Percentiles rank a stretch among this genome's conserved stretches.
phyloP scores from a whole-genome alignment of 495 filamentous ascomycete species.

The Annulohypoxylon moriforme region DNA sequence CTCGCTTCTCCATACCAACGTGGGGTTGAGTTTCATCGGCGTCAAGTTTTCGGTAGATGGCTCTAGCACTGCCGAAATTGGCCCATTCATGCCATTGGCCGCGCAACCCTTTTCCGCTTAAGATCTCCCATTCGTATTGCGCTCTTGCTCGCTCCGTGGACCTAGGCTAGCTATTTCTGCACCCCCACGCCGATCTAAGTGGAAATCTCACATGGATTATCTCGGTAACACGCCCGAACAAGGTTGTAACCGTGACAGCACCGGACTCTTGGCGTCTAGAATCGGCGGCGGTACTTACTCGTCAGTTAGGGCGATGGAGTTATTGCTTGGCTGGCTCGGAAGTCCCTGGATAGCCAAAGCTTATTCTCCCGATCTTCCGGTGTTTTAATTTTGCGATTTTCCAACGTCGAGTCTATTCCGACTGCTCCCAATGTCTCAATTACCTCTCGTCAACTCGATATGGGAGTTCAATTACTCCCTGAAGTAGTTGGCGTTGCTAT shows the following conservation, averaged over 20 bases:
- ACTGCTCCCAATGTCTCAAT: slow-evolving; percentile 27
- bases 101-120: neutral
- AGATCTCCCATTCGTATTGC: slow-evolving; percentile 13
- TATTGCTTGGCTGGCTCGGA: slow-evolving; percentile 11
- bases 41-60: slow-evolving; percentile 23
- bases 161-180: neutral
- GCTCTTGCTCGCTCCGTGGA: slow-evolving; percentile 7
- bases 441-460: slow-evolving; percentile 36
- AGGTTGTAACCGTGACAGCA: slow-evolving; percentile 37
- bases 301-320: slow-evolving; percentile 16
- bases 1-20: neutral
- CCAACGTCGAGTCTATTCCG: slow-evolving; percentile 15
- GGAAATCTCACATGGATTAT: slow-evolving; percentile 32
- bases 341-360: slow-evolving; percentile 26
- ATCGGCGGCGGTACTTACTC: slow-evolving; percentile 27
- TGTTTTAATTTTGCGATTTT: slow-evolving; percentile 1
- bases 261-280: slow-evolving; percentile 35
- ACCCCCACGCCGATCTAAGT: slow-evolving; percentile 40
- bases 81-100: slow-evolving; percentile 14
- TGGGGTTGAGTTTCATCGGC: slow-evolving; percentile 38
- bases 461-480: slow-evolving; percentile 56
- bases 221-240: slow-evolving; percentile 38
- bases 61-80: slow-evolving; percentile 15
- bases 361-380: slow-evolving; percentile 22
- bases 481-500: slow-evolving; percentile 53